These are phyloP conservation scores for Aspergillus felis DNA, from an alignment of 2,329 filamentous ascomycete species.

Conservation along the genomic window DNA sequence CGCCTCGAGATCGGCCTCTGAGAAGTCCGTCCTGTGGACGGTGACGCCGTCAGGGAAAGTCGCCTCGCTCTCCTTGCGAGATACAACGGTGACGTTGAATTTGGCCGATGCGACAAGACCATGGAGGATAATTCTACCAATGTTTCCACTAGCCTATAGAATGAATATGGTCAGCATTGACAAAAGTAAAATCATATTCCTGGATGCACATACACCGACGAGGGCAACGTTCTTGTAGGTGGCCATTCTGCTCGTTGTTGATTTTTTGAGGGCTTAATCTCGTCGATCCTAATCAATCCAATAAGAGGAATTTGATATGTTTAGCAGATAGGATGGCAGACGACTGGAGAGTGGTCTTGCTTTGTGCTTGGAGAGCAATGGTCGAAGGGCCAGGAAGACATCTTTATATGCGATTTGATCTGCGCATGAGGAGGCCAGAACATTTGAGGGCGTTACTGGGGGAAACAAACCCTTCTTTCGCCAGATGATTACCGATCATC, in stretches of 20 bases:
- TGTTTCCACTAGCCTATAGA: slow-evolving; percentile 19
- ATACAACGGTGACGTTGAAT: slow-evolving; percentile 23
- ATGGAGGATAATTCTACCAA: slow-evolving; percentile 21
- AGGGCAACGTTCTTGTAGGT: slow-evolving; percentile 12
- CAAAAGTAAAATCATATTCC: no score
- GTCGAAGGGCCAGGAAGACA: background rate
- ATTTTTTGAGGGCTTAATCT: background rate
- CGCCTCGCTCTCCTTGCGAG: slow-evolving; percentile 17
- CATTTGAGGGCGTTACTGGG: no score
- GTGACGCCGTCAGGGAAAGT: slow-evolving; percentile 18
- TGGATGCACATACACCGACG: slow-evolving; percentile 14
- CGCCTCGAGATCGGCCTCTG: slow-evolving; percentile 16
- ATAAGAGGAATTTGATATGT: no score
- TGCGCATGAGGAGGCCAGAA: no score
- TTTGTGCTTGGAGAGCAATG: background rate
- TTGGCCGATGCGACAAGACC: slow-evolving; percentile 9
- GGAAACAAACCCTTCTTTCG: no score
- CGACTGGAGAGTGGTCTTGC: background rate
- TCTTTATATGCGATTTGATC: background rate
- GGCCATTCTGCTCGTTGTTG: slow-evolving; percentile 3
- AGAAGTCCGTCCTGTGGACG: slow-evolving; percentile 23
- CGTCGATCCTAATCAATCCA: no score
- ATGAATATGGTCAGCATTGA: background rate
- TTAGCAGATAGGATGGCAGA: no score
- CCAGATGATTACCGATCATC: no score